Evolutionary conservation across 305 asterid species (phyloP).

Genomic region (Coffea humblotiana): DNA sequence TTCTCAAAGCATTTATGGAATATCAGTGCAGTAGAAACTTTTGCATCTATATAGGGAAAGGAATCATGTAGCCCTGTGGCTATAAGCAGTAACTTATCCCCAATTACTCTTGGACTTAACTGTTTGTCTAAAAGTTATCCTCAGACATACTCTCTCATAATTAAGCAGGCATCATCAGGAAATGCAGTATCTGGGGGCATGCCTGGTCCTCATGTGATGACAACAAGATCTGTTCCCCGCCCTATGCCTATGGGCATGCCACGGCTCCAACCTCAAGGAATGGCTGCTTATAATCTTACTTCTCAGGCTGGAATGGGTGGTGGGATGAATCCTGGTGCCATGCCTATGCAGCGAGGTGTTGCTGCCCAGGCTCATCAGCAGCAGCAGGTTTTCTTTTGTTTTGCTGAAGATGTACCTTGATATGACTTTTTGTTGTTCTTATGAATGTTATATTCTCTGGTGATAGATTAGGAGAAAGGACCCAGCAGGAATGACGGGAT

Average conservation of each 20-base stretch:
- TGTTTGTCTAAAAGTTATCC: not conserved
- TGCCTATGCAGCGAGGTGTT: slow-evolving; percentile 92
- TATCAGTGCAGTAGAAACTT: not conserved
- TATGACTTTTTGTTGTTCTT: slow-evolving; percentile 15
- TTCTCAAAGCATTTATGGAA: not conserved
- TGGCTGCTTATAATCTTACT: slow-evolving; percentile 73
- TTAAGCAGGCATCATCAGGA: slow-evolving; percentile 68
- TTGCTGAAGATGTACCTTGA: not conserved
- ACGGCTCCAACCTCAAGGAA: slow-evolving; percentile 81
- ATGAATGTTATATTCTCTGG: slow-evolving; percentile 18
- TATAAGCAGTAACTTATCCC: not conserved
- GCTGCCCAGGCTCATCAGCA: slow-evolving; percentile 86
- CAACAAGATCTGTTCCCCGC: slow-evolving; percentile 73
- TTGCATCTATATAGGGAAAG: not conserved
- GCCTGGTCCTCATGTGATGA: slow-evolving; percentile 77
- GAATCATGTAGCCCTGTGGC: not conserved
- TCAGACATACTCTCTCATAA: not conserved
- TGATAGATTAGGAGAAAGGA: slow-evolving; percentile 89
- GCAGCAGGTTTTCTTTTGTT: slow-evolving; percentile 53
- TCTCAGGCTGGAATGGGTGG: slow-evolving; percentile 88
- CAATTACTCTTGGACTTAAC: not conserved
- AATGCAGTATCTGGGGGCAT: slow-evolving; percentile 62
- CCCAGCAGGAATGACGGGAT: slow-evolving; percentile 84
- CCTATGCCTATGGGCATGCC: slow-evolving; percentile 85
- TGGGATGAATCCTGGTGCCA: slow-evolving; percentile 74